Base-by-base conservation (phyloP, 2,329 filamentous ascomycete genomes). In the Aspergillus sp. region DNA sequence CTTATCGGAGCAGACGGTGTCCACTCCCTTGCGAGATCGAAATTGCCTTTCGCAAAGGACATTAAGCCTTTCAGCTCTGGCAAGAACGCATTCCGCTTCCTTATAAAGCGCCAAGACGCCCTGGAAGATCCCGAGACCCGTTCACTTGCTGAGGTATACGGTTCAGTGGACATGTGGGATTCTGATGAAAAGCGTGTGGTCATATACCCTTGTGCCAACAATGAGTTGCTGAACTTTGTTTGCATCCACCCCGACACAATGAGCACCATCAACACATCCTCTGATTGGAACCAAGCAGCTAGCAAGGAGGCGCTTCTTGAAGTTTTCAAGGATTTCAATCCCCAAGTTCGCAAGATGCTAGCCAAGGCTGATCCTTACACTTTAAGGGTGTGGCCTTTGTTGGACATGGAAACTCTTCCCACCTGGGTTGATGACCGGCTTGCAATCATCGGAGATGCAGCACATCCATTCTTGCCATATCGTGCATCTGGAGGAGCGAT, bases 381-480 rank as follows among this genome's bases (percentile, higher is more conserved):
- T 0, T 67, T 87, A 19, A 86, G 83, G 57, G 74, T 86, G 0
- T 89, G 85, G 86, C 81, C 80, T 21, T 72, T 89, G 1, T 70
- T 87, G 4, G 88, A 91, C 63, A 88, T 89, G 84, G 81, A 84
- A 4, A 74, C 79, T 1, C 71, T 90, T 15, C 80, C 82, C 0
- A 79, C 74, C 0, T 91, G 86, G 83, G 76, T 79, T 0, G 80
- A 83, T 2, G 83, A 74, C 0, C 80, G 78, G 5, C 69, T 89
- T 17, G 86, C 81, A 1, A 71, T 90, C 0, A 72, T 91, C 0
- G 88, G 89, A 0, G 88, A 91, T 69, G 87, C 88, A 0, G 88
- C 87, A 0, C 88, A 91, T 69, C 87, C 88, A 0, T 89, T 90
- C 67, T 76, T 87, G 0, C 88, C 87, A 13, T 83, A 86, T 62